Conservation (phyloP, 2,329 filamentous ascomycete species). For the Ramichloridium luteum region DNA sequence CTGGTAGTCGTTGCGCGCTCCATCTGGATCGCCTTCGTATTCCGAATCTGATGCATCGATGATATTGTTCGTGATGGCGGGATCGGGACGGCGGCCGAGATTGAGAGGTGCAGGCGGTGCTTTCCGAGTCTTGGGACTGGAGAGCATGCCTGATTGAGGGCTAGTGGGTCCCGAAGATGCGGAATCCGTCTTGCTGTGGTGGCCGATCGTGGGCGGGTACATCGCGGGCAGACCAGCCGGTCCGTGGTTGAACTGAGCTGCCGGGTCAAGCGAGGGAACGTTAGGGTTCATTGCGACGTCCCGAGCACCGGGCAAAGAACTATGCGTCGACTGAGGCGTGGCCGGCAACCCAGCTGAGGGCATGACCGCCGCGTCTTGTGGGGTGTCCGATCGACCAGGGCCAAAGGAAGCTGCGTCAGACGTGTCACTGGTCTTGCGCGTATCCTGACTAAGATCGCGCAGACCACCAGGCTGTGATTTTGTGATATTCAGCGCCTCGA, state of each 20-base stretch:
- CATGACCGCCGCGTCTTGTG: slow-evolving; percentile 14
- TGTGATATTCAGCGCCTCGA: slow-evolving; percentile 1
- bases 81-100: slow-evolving; percentile 30
- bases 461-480: slow-evolving; percentile 5
- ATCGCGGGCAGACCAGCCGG: too few species aligned
- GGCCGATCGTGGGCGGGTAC: too few species aligned
- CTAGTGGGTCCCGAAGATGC: too few species aligned
- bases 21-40: slow-evolving; percentile 60
- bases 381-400: slow-evolving; percentile 21
- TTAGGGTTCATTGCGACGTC: too few species aligned
- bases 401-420: slow-evolving; percentile 12
- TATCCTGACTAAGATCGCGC: slow-evolving; percentile 18
- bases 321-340: slow-evolving; percentile 15
- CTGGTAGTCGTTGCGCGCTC: slow-evolving; percentile 20
- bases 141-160: slow-evolving; percentile 1
- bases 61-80: slow-evolving; percentile 21
- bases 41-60: slow-evolving; percentile 65
- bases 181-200: too few species aligned
- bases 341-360: slow-evolving; percentile 12
- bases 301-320: slow-evolving; percentile 8
- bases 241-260: too few species aligned
- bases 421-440: slow-evolving; percentile 20
- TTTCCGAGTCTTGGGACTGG: slow-evolving; percentile 46
- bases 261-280: too few species aligned
- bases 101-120: slow-evolving; percentile 75